phyloP scores from a whole-genome alignment of 164 flowering plant genomes.

The Magnolia changhungtana region DNA sequence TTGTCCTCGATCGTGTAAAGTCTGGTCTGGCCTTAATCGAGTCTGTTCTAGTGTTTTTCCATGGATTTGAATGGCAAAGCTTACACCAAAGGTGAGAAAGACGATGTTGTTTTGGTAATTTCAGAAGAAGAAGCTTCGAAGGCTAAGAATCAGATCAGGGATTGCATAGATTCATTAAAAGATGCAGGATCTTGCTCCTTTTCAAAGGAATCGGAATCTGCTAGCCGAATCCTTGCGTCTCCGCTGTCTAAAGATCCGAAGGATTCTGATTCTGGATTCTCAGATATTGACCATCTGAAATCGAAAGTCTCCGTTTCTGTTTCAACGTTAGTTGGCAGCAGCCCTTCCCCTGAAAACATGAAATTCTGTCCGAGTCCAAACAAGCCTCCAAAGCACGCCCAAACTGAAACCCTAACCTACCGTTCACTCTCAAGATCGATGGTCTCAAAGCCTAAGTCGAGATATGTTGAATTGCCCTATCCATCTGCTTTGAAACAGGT shows the following conservation, averaged over 20 bases:
- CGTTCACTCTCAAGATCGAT: conserved; percentile 27
- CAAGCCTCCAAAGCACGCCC: conserved; percentile 37
- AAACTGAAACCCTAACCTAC: conserved; percentile 10
- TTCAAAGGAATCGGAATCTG: conserved; percentile 15
- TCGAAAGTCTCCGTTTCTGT: conserved; percentile 11
- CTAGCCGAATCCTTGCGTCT: neutral
- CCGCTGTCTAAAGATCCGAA: neutral
- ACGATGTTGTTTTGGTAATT: conserved; percentile 32
- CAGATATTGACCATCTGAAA: conserved; percentile 5
- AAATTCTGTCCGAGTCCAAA: conserved; percentile 23
- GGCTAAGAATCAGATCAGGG: neutral
- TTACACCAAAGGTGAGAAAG: neutral
- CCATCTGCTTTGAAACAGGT: conserved; percentile 16
- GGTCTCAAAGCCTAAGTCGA: conserved; percentile 39
- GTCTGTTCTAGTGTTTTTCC: conserved; percentile 1
- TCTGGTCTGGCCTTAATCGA: neutral
- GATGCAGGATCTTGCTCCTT: conserved; percentile 5
- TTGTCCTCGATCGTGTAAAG: neutral
- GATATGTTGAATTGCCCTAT: conserved; percentile 35
- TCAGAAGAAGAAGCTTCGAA: conserved; percentile 22
- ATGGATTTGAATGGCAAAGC: conserved; percentile 18
- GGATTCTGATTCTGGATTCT: neutral
- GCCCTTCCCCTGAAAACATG: conserved; percentile 29
- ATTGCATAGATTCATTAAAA: neutral
- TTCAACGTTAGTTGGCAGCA: conserved; percentile 14